These are phyloP conservation scores for Pezizomycotina sp. DNA, from an alignment of 2,329 filamentous ascomycete species.

Conservation along the genomic window DNA sequence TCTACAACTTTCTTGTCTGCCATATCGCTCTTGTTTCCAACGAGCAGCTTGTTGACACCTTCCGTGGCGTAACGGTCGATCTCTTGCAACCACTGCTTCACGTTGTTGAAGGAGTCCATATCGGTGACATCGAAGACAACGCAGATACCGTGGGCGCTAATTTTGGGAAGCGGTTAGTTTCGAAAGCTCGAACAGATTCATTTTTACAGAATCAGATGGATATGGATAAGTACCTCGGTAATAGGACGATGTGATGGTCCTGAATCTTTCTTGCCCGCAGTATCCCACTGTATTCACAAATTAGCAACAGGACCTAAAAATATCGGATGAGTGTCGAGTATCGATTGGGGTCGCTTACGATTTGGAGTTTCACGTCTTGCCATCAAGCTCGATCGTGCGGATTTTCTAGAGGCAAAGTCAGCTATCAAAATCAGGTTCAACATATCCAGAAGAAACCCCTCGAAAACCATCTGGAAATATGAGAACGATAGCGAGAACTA, in stretches of 20 bases:
- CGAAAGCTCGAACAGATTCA: slow-evolving; percentile 11
- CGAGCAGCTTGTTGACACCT: slow-evolving; percentile 97
- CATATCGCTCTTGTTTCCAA: slow-evolving; percentile 99
- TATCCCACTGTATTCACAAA: slow-evolving; percentile 63
- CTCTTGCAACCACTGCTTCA: slow-evolving; percentile 99
- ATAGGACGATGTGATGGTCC: slow-evolving; percentile 98
- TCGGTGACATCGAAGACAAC: slow-evolving; percentile 99
- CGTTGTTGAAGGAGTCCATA: slow-evolving; percentile 99
- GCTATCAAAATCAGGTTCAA: slow-evolving; percentile 26
- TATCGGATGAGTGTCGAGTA: background rate
- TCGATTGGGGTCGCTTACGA: slow-evolving; percentile 46
- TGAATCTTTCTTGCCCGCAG: slow-evolving; percentile 98
- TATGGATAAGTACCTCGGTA: slow-evolving; percentile 44
- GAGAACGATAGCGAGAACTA: too few relatives aligned
- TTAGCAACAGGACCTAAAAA: slow-evolving; percentile 4
- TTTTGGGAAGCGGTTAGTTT: slow-evolving; percentile 1
- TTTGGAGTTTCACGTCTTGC: slow-evolving; percentile 99
- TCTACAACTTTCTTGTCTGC: slow-evolving; percentile 99
- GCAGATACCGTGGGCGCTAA: slow-evolving; percentile 86
- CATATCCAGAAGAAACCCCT: too few relatives aligned
- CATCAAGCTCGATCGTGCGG: slow-evolving; percentile 96
- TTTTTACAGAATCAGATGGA: background rate
- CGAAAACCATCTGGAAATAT: too few relatives aligned
- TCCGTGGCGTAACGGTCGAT: slow-evolving; percentile 98
- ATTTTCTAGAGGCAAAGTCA: slow-evolving; percentile 57